A percentile compares a stretch with the other conserved stretches of the same genome.
Conservation (phyloP, 2,329 filamentous ascomycete species). For the Alternaria panax region DNA sequence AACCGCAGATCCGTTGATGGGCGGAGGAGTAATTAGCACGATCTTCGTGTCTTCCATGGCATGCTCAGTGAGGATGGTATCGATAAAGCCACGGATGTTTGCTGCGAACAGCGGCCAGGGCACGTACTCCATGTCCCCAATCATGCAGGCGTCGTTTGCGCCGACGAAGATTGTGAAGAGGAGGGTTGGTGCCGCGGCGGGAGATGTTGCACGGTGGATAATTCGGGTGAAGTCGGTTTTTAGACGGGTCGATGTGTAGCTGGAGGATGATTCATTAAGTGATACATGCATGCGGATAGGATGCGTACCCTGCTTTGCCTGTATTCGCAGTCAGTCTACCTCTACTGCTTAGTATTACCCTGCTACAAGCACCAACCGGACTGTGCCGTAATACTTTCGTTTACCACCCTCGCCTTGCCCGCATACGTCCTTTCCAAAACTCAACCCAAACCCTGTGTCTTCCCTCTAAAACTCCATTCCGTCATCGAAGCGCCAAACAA, state of each 20-base stretch:
- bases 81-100: conserved; percentile 48
- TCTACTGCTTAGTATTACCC: not conserved
- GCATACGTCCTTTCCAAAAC: conserved; percentile 22
- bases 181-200: conserved; percentile 36
- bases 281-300: too few relatives aligned
- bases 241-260: conserved; percentile 40
- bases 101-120: conserved; percentile 44
- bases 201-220: conserved; percentile 26
- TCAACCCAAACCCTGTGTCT: conserved; percentile 33
- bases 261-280: conserved; percentile 3
- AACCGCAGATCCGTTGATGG: conserved; percentile 40
- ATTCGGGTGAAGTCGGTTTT: conserved; percentile 35
- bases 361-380: not conserved
- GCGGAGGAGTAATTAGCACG: conserved; percentile 50
- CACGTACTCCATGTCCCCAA: conserved; percentile 34
- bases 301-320: conserved; percentile 35
- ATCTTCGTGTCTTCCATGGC: conserved; percentile 44
- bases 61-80: conserved; percentile 43
- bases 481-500: conserved; percentile 38
- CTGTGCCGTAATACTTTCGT: conserved; percentile 27
- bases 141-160: conserved; percentile 50
- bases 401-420: conserved; percentile 28
- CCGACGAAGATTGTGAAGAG: conserved; percentile 53
- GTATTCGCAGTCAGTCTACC: not conserved
- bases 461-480: conserved; percentile 31